These are phyloP conservation scores for Lasiodiplodia sp. DNA, from an alignment of 2,329 filamentous ascomycete species.

Conservation along the genomic window DNA sequence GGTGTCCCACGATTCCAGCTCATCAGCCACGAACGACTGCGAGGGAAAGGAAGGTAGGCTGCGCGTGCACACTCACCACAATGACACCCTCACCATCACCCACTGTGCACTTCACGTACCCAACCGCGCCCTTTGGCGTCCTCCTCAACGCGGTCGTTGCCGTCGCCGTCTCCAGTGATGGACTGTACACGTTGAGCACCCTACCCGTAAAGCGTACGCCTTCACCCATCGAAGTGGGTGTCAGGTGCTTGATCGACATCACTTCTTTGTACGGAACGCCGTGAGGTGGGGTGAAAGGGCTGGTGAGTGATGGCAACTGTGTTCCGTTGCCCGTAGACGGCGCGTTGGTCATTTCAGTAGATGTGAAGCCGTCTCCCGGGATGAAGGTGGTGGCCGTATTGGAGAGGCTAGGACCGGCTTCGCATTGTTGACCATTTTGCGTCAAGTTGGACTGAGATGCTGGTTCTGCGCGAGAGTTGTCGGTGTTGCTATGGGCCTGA, in stretches of 20 bases:
- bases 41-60: neutral
- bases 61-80: conserved; percentile 48
- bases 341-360: conserved; percentile 44
- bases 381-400: conserved; percentile 29
- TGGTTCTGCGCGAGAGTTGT: neutral
- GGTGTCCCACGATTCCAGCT: neutral
- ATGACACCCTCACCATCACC: conserved; percentile 64
- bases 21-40: no score
- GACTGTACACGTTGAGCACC: conserved; percentile 61
- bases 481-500: neutral
- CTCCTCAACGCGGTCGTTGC: conserved; percentile 41
- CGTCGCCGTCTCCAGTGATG: conserved; percentile 45
- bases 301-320: neutral
- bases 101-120: conserved; percentile 62
- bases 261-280: conserved; percentile 52
- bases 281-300: conserved; percentile 1
- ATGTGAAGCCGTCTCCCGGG: conserved; percentile 62
- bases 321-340: no score
- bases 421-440: neutral
- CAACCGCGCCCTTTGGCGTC: conserved; percentile 55
- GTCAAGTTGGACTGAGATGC: conserved; percentile 2
- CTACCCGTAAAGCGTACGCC: conserved; percentile 62
- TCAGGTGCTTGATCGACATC: conserved; percentile 56
- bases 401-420: conserved; percentile 30
- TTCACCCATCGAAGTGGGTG: conserved; percentile 46